Evolutionary conservation across 2,329 filamentous ascomycete species (phyloP).

Genomic region (Colletotrichum sp.): DNA sequence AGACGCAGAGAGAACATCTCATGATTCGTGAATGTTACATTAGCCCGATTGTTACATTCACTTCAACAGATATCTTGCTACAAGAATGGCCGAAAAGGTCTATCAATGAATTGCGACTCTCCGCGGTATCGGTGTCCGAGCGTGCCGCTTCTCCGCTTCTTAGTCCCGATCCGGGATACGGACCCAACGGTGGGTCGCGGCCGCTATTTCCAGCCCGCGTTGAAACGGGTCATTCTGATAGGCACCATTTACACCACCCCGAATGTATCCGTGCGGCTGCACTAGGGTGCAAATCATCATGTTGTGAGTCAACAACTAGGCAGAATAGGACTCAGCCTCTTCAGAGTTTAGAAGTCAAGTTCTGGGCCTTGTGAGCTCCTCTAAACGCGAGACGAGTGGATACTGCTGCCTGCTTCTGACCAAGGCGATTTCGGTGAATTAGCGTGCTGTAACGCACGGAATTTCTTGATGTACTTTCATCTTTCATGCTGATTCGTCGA

Average conservation of each 20-base stretch:
- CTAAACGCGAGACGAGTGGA: neutral
- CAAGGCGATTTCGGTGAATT: neutral
- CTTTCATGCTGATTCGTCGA: neutral
- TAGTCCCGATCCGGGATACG: neutral
- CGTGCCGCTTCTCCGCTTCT: neutral
- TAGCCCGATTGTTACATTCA: accelerated
- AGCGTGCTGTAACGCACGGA: neutral
- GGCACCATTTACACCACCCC: neutral
- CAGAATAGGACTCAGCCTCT: neutral
- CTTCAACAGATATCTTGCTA: accelerated
- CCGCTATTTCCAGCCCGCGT: neutral
- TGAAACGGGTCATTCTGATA: accelerated
- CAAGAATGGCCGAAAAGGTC: accelerated
- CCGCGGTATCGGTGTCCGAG: accelerated
- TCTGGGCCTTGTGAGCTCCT: neutral
- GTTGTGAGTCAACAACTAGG: neutral
- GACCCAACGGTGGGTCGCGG: neutral
- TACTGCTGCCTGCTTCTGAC: neutral
- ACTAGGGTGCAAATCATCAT: neutral
- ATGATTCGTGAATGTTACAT: neutral
- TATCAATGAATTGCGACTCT: neutral
- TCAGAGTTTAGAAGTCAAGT: neutral
- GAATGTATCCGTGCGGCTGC: neutral
- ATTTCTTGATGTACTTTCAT: neutral
- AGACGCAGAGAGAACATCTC: neutral